A percentile compares a stretch with the other conserved stretches of the same genome.
Evolutionary conservation across 2,329 filamentous ascomycete species (phyloP).

Genomic region (Calonectria henricotiae): DNA sequence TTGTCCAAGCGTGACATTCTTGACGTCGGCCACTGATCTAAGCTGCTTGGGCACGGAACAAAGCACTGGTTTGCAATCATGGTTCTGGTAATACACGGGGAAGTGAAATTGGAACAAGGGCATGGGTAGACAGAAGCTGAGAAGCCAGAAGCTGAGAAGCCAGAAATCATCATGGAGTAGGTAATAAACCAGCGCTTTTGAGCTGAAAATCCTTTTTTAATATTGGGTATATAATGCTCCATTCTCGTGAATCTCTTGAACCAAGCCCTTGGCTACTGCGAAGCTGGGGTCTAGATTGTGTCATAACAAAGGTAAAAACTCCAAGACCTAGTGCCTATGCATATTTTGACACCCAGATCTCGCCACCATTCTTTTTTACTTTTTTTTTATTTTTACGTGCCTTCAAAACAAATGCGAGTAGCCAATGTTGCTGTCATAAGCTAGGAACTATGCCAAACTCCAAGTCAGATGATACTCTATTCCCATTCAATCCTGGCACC

Average conservation of each 20-base stretch:
- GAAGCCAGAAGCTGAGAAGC: neutral
- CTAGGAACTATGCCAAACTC: conserved; percentile 30
- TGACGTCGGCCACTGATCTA: too few relatives aligned
- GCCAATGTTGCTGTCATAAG: conserved; percentile 25
- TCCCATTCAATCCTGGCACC: conserved; percentile 25
- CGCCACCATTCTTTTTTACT: neutral
- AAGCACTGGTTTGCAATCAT: neutral
- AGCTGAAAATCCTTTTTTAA: neutral
- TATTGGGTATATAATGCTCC: conserved; percentile 8
- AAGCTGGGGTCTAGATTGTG: neutral
- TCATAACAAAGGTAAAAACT: neutral
- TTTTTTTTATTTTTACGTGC: neutral
- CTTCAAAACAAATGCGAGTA: neutral
- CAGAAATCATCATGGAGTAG: neutral
- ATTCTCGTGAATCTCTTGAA: conserved; percentile 9
- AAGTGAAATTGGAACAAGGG: neutral
- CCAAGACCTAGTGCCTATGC: conserved; percentile 2
- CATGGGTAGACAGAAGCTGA: neutral
- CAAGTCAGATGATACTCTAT: conserved; percentile 20
- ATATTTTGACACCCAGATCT: neutral
- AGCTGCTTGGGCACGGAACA: neutral
- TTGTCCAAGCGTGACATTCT: neutral
- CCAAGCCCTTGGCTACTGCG: neutral
- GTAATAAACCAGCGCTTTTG: neutral
- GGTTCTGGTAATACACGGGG: neutral